Conservation (phyloP, 805 yeast species). For the Kluyveromyces lactis region DNA sequence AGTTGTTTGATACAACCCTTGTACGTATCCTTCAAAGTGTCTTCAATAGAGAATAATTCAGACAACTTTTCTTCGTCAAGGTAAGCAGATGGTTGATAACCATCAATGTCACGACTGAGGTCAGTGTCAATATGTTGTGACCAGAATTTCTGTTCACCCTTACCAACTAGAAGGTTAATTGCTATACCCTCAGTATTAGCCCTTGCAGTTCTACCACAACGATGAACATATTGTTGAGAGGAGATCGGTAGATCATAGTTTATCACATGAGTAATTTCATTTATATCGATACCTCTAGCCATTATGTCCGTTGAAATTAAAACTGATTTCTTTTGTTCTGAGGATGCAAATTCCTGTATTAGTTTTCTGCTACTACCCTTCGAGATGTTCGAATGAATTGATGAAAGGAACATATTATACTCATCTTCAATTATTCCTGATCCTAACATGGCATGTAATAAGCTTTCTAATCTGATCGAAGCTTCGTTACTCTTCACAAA, state of each 20-base stretch:
- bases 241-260: slow-evolving; percentile 90
- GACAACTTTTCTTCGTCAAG: slow-evolving; percentile 7
- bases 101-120: slow-evolving; percentile 41
- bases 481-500: slow-evolving; percentile 56
- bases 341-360: slow-evolving; percentile 49
- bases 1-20: slow-evolving; percentile 36
- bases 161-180: slow-evolving; percentile 62
- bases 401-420: slow-evolving; percentile 26
- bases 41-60: slow-evolving; percentile 25
- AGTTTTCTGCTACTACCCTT: slow-evolving; percentile 45
- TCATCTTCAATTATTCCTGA: background rate
- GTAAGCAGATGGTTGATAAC: slow-evolving; percentile 24
- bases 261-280: slow-evolving; percentile 60
- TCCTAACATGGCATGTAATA: slow-evolving; percentile 27
- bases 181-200: slow-evolving; percentile 78
- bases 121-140: slow-evolving; percentile 40
- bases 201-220: slow-evolving; percentile 96
- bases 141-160: slow-evolving; percentile 66
- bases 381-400: slow-evolving; percentile 52
- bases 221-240: slow-evolving; percentile 85
- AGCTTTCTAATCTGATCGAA: slow-evolving; percentile 65
- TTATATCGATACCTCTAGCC: slow-evolving; percentile 90
- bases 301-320: slow-evolving; percentile 81
- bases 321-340: slow-evolving; percentile 33
- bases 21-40: slow-evolving; percentile 34